phyloP scores from a whole-genome alignment of 441 rosid species.

The Brassica hybrid region DNA sequence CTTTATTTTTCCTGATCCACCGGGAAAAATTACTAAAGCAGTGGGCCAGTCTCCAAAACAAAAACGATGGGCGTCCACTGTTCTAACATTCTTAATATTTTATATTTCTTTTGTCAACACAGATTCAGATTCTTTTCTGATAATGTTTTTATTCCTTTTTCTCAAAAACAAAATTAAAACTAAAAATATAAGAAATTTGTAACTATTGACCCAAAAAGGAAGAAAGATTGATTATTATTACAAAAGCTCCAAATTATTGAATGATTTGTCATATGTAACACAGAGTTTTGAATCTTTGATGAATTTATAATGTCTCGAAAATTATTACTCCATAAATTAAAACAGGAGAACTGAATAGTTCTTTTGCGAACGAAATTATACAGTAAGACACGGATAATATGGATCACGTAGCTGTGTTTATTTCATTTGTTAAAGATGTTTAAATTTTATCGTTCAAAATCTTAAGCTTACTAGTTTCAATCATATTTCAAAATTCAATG shows the following conservation, averaged over 20 bases:
- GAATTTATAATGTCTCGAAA: background rate
- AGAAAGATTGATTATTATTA: background rate
- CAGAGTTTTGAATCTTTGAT: background rate
- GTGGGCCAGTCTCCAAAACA: conserved; percentile 26
- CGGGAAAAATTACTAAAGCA: background rate
- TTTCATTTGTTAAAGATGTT: background rate
- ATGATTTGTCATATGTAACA: no score
- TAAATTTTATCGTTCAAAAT: conserved; percentile 2
- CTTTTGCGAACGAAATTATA: background rate
- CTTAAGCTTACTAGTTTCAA: background rate
- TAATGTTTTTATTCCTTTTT: background rate
- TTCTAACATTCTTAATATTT: conserved; percentile 6
- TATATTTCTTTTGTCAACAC: background rate
- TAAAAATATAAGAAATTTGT: background rate
- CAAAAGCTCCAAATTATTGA: no score
- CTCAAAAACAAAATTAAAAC: background rate
- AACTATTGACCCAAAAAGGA: background rate
- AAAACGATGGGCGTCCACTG: conserved; percentile 34
- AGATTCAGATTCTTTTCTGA: background rate
- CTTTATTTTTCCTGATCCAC: background rate
- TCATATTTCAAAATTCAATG: background rate
- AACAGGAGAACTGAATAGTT: background rate
- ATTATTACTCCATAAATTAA: background rate
- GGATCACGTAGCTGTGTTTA: background rate
- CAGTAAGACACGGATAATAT: background rate